These are phyloP conservation scores for Scleroderma citrinum DNA, from an alignment of 768 basidiomycete species.

Conservation along the genomic window DNA sequence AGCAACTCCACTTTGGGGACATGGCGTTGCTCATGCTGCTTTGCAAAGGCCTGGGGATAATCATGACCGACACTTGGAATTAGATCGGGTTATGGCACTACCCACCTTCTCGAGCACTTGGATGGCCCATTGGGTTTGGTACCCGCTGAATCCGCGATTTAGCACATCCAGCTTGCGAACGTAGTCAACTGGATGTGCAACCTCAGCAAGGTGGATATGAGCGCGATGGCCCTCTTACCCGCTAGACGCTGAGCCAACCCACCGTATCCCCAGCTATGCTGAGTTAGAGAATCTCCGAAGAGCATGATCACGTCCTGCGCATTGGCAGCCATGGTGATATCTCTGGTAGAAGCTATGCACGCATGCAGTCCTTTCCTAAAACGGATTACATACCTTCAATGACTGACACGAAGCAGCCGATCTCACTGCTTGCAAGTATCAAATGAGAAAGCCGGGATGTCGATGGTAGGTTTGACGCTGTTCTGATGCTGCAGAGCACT, in stretches of 20 bases:
- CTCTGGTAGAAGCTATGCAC: too few species aligned
- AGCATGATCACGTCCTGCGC: slow-evolving; percentile 66
- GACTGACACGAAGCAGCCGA: too few species aligned
- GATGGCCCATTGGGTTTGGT: slow-evolving; percentile 83
- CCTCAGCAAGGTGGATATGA: background rate
- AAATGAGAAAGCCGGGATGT: slow-evolving; percentile 78
- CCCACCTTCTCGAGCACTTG: slow-evolving; percentile 71
- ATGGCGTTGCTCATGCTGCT: slow-evolving; percentile 38
- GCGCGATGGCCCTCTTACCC: slow-evolving; percentile 11
- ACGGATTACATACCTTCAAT: too few species aligned
- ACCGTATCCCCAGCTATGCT: slow-evolving; percentile 51
- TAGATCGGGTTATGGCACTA: background rate
- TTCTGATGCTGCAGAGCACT: background rate
- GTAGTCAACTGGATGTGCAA: slow-evolving; percentile 53
- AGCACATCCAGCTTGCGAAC: slow-evolving; percentile 77
- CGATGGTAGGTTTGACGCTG: slow-evolving; percentile 45
- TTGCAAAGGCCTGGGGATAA: slow-evolving; percentile 49
- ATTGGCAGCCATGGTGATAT: slow-evolving; percentile 33
- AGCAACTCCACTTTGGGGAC: slow-evolving; percentile 65
- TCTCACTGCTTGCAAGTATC: slow-evolving; percentile 69
- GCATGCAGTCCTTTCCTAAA: too few species aligned
- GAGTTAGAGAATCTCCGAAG: slow-evolving; percentile 80
- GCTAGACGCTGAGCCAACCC: slow-evolving; percentile 69
- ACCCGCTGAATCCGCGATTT: slow-evolving; percentile 81
- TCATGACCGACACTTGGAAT: background rate